Conservation (phyloP, 2,329 filamentous ascomycete genomes). For the Talaromyces funiculosus region DNA sequence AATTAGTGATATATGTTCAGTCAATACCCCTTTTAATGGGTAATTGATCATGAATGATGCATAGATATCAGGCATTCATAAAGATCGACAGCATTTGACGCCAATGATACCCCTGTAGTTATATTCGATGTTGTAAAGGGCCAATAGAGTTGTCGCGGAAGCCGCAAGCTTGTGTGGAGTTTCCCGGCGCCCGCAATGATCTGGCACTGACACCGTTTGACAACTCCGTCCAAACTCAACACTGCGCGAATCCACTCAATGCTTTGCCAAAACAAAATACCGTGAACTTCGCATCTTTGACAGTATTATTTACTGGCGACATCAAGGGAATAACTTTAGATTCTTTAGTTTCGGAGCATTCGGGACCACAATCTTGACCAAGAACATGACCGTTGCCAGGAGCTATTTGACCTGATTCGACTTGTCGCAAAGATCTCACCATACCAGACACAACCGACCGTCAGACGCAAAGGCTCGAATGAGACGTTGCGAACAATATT, state of each 20-base stretch:
- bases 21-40: too few relatives aligned
- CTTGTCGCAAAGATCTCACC: not conserved
- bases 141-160: not conserved
- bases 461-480: not conserved
- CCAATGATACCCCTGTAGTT: too few relatives aligned
- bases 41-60: too few relatives aligned
- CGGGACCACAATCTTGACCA: not conserved
- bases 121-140: not conserved
- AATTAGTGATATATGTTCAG: not conserved
- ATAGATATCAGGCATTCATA: too few relatives aligned
- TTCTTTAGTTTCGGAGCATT: not conserved
- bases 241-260: not conserved
- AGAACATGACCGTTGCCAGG: constrained; percentile 4
- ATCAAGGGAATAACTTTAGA: not conserved
- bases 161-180: constrained; percentile 14
- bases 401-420: not conserved
- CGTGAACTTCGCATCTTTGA: not conserved
- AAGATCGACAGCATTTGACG: too few relatives aligned
- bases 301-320: not conserved
- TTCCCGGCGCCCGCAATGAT: constrained; percentile 6
- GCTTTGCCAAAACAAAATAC: not conserved
- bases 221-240: not conserved
- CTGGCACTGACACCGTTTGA: not conserved
- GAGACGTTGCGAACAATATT: not conserved
- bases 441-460: not conserved